Evolutionary conservation across 345 rosid genomes (phyloP).

Genomic region (Excoecaria cochinchinensis): DNA sequence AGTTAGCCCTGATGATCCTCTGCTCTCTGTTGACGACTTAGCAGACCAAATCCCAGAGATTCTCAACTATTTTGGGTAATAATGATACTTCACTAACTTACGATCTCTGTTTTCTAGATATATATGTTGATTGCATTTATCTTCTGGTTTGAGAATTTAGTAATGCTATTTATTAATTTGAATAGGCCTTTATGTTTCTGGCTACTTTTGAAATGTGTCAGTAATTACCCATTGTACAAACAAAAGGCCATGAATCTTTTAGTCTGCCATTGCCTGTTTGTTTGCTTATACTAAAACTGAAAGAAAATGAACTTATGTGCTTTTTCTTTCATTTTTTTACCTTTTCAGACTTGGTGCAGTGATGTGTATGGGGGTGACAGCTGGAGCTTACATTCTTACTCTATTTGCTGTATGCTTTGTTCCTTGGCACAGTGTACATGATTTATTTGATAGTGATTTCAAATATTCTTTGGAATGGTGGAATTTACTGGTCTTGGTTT

Average conservation of each 20-base stretch:
- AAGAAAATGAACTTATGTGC: constrained; percentile 10
- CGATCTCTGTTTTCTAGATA: neutral
- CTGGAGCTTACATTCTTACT: constrained; percentile 94
- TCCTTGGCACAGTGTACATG: constrained; percentile 7
- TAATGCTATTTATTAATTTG: neutral
- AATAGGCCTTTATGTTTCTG: constrained; percentile 7
- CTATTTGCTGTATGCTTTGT: constrained; percentile 76
- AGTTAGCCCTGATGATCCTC: constrained; percentile 50
- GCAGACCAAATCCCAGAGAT: constrained; percentile 90
- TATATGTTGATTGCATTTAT: constrained; percentile 10
- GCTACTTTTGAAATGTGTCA: constrained; percentile 13
- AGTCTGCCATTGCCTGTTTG: neutral
- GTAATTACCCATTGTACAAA: constrained; percentile 1
- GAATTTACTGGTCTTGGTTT: constrained; percentile 13
- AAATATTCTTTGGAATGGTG: neutral
- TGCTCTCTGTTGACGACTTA: constrained; percentile 86
- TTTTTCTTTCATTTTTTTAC: constrained; percentile 10
- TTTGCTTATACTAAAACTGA: neutral
- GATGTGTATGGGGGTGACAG: constrained; percentile 98
- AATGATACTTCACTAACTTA: constrained; percentile 6
- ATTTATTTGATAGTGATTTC: neutral
- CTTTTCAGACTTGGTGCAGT: constrained; percentile 79
- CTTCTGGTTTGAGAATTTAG: constrained; percentile 8
- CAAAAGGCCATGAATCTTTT: constrained; percentile 11
- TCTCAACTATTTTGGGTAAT: constrained; percentile 92